Base-by-base conservation (phyloP, 2,329 filamentous ascomycete species). In the Waltergamsia citrina region DNA sequence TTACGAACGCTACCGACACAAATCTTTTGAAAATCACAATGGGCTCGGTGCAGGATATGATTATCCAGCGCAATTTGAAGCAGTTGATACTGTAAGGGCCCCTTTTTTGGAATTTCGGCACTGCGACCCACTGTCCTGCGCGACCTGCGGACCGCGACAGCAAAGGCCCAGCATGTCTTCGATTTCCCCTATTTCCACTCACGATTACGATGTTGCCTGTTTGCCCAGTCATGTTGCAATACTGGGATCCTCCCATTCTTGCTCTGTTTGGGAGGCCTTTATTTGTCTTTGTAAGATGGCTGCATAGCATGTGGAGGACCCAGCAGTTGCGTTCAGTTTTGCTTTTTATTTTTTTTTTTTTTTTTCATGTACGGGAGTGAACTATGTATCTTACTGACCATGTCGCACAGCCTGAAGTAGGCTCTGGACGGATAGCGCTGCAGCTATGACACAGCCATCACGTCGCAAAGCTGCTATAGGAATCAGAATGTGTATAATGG, bases 1-100 rank as follows among this genome's bases (percentile, higher is more conserved):
- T 76, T 36, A 76, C 72, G 30, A 76, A 75, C 42, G 72, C 72
- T 7, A 77, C 71, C 33, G 72, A 76, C 45, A 77, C 84, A 22
- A 86, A 85, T 51, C 61, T 90, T 41, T 69, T 90, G 44, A 88
- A 87, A 62, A 85, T 86, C 43, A 90, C 85, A 25, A 90, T 90
- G 85, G 71, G 74, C 42, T 85, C 81, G 9, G 84, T 90, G 36
- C 83, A 90, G 59, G 84, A 90, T 55, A 90, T 86, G 78, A 85
- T 87, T 48, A 85, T 87, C 49, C 82, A 87, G 59, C 81, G 81
- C 53, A 87, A 87, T 54, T 68, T 88, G 36, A 84, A 85, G 60
- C 80, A 81, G 59, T 65, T 87, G 49, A 85, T 88, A 25, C 36
- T 38, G 36, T 38, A 38, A 38, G 36, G 27, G 32, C 32, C 21